Conservation (phyloP, 768 basidiomycete species). For the Inosperma sp. region DNA sequence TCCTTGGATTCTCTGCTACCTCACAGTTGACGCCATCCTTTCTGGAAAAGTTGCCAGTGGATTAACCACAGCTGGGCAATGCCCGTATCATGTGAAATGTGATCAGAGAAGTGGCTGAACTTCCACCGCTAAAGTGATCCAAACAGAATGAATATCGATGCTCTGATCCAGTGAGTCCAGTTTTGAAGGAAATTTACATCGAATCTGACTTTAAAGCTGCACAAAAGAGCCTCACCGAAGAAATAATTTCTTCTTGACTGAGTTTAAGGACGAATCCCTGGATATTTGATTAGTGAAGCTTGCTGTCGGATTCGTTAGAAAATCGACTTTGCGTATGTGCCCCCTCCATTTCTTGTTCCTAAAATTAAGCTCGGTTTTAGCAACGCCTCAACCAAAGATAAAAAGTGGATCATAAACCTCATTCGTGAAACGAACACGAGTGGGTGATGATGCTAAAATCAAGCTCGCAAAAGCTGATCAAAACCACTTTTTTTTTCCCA, state of each 20-base stretch:
- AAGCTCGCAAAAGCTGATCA: slow-evolving; percentile 83
- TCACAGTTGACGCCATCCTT: no score
- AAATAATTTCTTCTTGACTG: slow-evolving; percentile 93
- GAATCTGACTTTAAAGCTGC: slow-evolving; percentile 97
- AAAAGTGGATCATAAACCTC: slow-evolving; percentile 99
- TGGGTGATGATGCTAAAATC: slow-evolving; percentile 96
- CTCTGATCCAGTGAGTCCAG: slow-evolving; percentile 86
- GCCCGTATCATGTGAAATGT: slow-evolving; percentile 67
- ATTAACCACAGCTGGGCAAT: no score
- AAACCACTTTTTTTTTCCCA: neutral
- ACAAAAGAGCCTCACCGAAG: slow-evolving; percentile 72
- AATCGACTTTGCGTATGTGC: slow-evolving; percentile 72
- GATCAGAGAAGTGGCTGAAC: slow-evolving; percentile 87
- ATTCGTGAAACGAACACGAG: slow-evolving; percentile 95
- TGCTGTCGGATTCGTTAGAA: slow-evolving; percentile 96
- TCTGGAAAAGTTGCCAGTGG: no score
- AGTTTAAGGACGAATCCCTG: slow-evolving; percentile 90
- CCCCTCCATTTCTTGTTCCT: neutral
- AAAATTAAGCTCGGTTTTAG: slow-evolving; percentile 33
- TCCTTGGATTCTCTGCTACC: slow-evolving; percentile 93
- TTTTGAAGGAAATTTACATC: slow-evolving; percentile 89
- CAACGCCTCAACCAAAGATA: slow-evolving; percentile 93
- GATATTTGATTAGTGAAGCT: slow-evolving; percentile 97
- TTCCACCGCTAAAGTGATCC: slow-evolving; percentile 88
- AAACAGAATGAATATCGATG: slow-evolving; percentile 95